phyloP scores from a whole-genome alignment of 441 rosid genomes.

The Dalechampia spathulata region DNA sequence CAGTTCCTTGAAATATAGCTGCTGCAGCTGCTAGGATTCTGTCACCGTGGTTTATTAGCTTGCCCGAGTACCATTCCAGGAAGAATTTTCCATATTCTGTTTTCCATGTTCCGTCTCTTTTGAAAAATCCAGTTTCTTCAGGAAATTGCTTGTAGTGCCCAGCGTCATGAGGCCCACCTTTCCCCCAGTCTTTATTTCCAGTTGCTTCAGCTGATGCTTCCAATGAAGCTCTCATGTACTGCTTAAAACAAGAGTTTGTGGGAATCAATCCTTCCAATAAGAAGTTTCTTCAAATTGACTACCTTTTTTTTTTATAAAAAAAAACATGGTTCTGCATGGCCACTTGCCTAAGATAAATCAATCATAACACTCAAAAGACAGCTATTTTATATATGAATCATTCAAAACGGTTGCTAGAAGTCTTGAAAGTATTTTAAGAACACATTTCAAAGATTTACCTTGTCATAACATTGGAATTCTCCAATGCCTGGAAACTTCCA shows the following conservation, averaged over 20 bases:
- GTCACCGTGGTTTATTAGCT: constrained; percentile 75
- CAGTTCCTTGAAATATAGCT: constrained; percentile 60
- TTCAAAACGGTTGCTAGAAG: neutral
- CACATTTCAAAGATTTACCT: constrained; percentile 38
- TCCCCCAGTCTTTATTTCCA: constrained; percentile 69
- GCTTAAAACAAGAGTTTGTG: constrained; percentile 22
- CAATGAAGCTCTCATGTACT: constrained; percentile 86
- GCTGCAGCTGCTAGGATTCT: constrained; percentile 61
- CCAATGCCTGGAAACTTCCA: constrained; percentile 96
- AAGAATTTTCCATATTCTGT: constrained; percentile 79
- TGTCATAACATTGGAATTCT: constrained; percentile 94
- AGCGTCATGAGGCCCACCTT: constrained; percentile 70
- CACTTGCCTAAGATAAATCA: no score
- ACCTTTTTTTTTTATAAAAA: no score
- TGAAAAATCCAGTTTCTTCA: constrained; percentile 74
- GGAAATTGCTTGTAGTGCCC: constrained; percentile 81
- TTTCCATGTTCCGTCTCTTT: constrained; percentile 80
- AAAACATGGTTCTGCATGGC: no score
- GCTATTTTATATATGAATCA: neutral
- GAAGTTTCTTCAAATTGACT: no score
- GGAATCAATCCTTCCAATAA: constrained; percentile 12
- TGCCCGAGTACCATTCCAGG: constrained; percentile 73
- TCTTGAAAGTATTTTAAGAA: neutral
- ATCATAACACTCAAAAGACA: neutral
- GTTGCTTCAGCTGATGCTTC: constrained; percentile 70